phyloP scores from a whole-genome alignment of 495 filamentous ascomycete genomes.

The Astrocystis sublimbata region DNA sequence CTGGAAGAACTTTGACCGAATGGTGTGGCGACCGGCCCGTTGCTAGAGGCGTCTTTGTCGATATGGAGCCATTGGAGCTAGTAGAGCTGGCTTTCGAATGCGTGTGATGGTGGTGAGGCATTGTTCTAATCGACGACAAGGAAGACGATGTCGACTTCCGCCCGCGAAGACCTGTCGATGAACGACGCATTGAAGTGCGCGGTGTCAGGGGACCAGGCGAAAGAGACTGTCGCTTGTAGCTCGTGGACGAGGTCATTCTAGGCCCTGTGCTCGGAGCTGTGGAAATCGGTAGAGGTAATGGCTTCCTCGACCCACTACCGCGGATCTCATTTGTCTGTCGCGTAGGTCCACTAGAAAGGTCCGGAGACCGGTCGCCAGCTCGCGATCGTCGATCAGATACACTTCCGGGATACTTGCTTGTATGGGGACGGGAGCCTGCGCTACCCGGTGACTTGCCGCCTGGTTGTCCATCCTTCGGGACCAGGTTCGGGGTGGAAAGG shows the following conservation, averaged over 20 bases:
- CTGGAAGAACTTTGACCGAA: slow-evolving; percentile 91
- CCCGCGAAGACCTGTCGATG: slow-evolving; percentile 71
- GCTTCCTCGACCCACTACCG: slow-evolving; percentile 23
- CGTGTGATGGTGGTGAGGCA: slow-evolving; percentile 89
- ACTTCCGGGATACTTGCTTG: slow-evolving; percentile 49
- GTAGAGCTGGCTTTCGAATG: slow-evolving; percentile 95
- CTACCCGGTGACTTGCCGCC: slow-evolving; percentile 46
- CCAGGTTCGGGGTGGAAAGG: slow-evolving; percentile 56
- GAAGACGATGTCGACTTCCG: slow-evolving; percentile 96
- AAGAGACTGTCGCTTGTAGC: slow-evolving; percentile 75
- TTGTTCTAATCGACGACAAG: slow-evolving; percentile 86
- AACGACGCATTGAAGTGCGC: slow-evolving; percentile 76
- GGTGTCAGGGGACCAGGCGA: slow-evolving; percentile 91
- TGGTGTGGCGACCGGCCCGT: slow-evolving; percentile 74
- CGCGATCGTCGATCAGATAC: slow-evolving; percentile 17
- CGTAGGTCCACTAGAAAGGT: slow-evolving; percentile 25
- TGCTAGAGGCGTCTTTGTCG: slow-evolving; percentile 63
- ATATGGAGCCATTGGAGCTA: slow-evolving; percentile 75
- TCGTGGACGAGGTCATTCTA: slow-evolving; percentile 52
- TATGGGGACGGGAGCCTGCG: slow-evolving; percentile 52
- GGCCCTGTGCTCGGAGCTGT: slow-evolving; percentile 49
- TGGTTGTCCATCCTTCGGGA: slow-evolving; percentile 40
- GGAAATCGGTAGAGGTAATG: slow-evolving; percentile 30
- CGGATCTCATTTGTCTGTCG: slow-evolving; percentile 11
- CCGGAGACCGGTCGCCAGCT: slow-evolving; percentile 24